Evolutionary conservation across 495 filamentous ascomycete species (phyloP).

Genomic region (Pseudoneurospora amorphoporcata): DNA sequence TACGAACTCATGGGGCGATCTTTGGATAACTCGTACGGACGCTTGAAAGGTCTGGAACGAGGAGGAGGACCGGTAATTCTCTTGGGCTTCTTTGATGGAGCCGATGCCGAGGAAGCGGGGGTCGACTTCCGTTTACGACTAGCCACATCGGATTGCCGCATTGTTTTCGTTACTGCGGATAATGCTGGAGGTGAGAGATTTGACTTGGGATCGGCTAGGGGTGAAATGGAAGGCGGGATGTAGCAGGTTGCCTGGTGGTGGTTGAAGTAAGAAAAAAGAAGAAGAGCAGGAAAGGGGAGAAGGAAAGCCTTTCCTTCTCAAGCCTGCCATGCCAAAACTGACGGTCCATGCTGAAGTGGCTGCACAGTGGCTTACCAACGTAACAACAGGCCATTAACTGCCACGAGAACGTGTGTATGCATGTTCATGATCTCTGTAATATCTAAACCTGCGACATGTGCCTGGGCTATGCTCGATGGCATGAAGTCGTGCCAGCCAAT

Average conservation of each 20-base stretch:
- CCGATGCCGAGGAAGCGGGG: background rate
- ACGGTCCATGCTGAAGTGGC: background rate
- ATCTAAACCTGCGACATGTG: background rate
- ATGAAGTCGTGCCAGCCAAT: background rate
- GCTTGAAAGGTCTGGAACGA: background rate
- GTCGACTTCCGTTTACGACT: background rate
- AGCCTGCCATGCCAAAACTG: background rate
- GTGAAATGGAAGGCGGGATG: background rate
- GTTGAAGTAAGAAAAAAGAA: background rate
- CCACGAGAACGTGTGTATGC: background rate
- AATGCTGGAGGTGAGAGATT: background rate
- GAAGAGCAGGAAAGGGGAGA: background rate
- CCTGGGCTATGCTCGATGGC: background rate
- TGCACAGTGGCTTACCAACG: background rate
- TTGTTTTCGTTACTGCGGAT: background rate
- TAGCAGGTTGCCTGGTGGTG: background rate
- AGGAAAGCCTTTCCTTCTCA: background rate
- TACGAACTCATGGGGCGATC: background rate
- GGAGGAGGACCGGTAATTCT: background rate
- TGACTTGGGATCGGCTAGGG: background rate
- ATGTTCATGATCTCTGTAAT: background rate
- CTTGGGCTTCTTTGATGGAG: background rate
- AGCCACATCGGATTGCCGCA: background rate
- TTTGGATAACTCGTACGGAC: background rate
- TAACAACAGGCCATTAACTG: background rate